These are phyloP conservation scores for Vigna hirtella DNA, from an alignment of 306 rosid species.

Conservation along the genomic window DNA sequence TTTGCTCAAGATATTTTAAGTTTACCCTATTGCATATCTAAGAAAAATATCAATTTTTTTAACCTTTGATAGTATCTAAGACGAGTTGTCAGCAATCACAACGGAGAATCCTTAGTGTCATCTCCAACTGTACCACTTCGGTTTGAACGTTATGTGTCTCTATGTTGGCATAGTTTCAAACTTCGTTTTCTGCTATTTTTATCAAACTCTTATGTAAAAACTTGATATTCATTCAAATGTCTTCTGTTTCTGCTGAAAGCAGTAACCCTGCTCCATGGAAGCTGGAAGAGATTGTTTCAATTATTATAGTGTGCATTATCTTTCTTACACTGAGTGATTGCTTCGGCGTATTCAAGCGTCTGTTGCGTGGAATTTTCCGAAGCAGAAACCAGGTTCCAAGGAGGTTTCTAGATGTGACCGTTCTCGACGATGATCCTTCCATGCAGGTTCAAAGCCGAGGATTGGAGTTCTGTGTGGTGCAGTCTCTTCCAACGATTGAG, in stretches of 20 bases:
- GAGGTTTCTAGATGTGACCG: constrained; percentile 31
- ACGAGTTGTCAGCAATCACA: constrained; percentile 6
- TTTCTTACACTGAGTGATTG: constrained; percentile 35
- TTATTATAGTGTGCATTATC: constrained; percentile 19
- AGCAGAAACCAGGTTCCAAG: constrained; percentile 38
- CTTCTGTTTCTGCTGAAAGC: constrained; percentile 6
- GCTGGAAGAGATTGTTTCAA: constrained; percentile 23
- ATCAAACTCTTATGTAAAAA: neutral
- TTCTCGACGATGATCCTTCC: constrained; percentile 38
- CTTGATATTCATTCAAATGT: constrained; percentile 23
- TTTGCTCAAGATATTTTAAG: neutral
- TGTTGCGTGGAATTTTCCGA: neutral
- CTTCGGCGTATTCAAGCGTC: constrained; percentile 19
- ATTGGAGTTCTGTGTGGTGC: constrained; percentile 35
- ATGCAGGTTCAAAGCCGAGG: constrained; percentile 51
- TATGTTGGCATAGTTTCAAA: neutral
- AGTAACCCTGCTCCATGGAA: constrained; percentile 1
- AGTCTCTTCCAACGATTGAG: constrained; percentile 49
- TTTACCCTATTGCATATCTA: neutral
- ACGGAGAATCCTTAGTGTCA: constrained; percentile 18
- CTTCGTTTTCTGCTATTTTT: neutral
- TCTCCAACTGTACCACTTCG: constrained; percentile 15
- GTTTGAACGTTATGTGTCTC: neutral
- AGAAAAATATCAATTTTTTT: no score
- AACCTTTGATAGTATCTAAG: constrained; percentile 12